These are phyloP conservation scores for Xylaria sp. DNA, from an alignment of 2,329 filamentous ascomycete genomes.

Conservation along the genomic window DNA sequence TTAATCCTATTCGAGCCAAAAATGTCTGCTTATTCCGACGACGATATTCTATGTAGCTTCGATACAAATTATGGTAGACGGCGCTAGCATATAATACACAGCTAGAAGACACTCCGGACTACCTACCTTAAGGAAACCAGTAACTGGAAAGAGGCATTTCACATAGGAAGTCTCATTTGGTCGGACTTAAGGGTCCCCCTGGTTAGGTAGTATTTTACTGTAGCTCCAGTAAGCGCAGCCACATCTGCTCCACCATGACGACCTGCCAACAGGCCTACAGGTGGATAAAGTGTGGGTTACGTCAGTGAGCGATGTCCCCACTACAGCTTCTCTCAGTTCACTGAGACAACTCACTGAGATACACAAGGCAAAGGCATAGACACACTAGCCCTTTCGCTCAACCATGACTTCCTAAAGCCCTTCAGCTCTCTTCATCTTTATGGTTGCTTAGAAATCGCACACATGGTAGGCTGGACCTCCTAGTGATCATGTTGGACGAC, in stretches of 20 bases:
- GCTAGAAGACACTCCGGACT: too few relatives aligned
- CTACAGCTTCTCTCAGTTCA: not conserved
- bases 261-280: not conserved
- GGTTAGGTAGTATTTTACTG: too few relatives aligned
- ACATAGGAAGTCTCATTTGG: too few relatives aligned
- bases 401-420: conserved; percentile 26
- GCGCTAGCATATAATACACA: too few relatives aligned
- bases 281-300: conserved; percentile 21
- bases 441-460: conserved; percentile 9
- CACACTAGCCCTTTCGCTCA: conserved; percentile 1
- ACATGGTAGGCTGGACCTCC: conserved; percentile 23
- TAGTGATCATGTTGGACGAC: conserved; percentile 31
- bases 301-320: conserved; percentile 18
- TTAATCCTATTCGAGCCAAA: too few relatives aligned
- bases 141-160: too few relatives aligned
- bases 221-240: not conserved
- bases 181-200: too few relatives aligned
- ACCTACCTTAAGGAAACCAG: too few relatives aligned
- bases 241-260: not conserved
- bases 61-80: too few relatives aligned
- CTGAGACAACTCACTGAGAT: not conserved
- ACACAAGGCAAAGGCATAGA: not conserved
- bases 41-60: too few relatives aligned
- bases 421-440: not conserved
- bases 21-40: too few relatives aligned